These are phyloP conservation scores for Colletotrichum sp. DNA, from an alignment of 2,329 filamentous ascomycete species.

Conservation along the genomic window DNA sequence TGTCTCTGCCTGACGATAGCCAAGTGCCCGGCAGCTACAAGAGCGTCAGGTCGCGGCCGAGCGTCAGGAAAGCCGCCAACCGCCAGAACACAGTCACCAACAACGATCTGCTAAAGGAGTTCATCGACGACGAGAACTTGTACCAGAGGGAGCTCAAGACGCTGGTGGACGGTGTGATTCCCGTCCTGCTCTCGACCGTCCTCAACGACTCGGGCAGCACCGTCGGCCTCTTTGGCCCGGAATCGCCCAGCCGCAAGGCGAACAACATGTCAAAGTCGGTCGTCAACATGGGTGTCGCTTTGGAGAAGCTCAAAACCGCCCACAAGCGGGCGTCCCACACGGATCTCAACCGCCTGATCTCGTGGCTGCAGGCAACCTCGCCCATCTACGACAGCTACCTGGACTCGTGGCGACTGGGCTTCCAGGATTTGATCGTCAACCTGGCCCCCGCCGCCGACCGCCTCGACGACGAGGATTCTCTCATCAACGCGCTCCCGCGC, in stretches of 20 bases:
- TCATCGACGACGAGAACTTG: conserved; percentile 82
- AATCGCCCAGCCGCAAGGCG: conserved; percentile 54
- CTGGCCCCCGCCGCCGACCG: conserved; percentile 70
- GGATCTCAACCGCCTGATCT: conserved; percentile 73
- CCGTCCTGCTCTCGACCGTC: conserved; percentile 86
- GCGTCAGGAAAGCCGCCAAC: conserved; percentile 75
- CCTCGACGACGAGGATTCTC: conserved; percentile 63
- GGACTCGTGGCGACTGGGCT: conserved; percentile 87
- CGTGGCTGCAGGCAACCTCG: conserved; percentile 81
- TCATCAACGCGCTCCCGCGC: conserved; percentile 62
- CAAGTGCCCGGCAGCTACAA: conserved; percentile 63
- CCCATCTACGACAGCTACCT: conserved; percentile 87
- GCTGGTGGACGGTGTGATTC: conserved; percentile 92
- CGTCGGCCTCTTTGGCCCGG: conserved; percentile 70
- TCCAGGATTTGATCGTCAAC: conserved; percentile 93
- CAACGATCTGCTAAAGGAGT: conserved; percentile 78
- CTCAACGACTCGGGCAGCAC: conserved; percentile 71
- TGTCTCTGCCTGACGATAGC: conserved; percentile 72
- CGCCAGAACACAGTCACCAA: conserved; percentile 71
- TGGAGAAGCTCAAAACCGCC: conserved; percentile 81
- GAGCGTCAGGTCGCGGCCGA: conserved; percentile 78
- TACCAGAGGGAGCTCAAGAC: conserved; percentile 93
- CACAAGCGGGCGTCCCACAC: conserved; percentile 82
- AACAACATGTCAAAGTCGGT: conserved; percentile 81
- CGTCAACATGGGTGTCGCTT: conserved; percentile 88